Conservation (phyloP, 495 filamentous ascomycete genomes). For the Recurvomyces mirabilis region DNA sequence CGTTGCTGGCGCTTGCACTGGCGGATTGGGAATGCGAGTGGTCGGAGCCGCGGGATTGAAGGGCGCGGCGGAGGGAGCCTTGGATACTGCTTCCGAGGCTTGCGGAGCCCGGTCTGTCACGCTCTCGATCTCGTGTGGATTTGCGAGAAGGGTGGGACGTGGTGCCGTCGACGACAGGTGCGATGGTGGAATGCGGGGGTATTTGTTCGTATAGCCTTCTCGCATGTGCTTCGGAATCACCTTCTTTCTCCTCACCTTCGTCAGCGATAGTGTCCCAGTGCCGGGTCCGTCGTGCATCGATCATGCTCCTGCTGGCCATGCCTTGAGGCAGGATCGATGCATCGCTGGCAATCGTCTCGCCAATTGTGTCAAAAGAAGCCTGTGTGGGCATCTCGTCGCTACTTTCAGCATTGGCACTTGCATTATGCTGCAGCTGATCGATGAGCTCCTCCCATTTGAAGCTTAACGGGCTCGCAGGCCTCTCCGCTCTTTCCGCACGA, state of each 20-base stretch:
- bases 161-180: constrained; percentile 2
- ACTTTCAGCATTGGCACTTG: neutral
- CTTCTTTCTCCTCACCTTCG: constrained; percentile 4
- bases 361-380: constrained; percentile 6
- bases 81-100: constrained; percentile 7
- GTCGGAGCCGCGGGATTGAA: constrained; percentile 7
- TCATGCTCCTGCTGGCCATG: neutral
- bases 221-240: neutral
- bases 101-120: constrained; percentile 11
- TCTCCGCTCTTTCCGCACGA: constrained; percentile 60
- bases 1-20: constrained; percentile 13
- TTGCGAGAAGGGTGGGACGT: neutral
- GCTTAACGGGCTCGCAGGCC: constrained; percentile 46
- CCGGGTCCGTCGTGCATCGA: neutral
- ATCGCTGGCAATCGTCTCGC: constrained; percentile 9
- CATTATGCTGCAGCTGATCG: constrained; percentile 32
- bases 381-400: constrained; percentile 1
- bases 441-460: constrained; percentile 64
- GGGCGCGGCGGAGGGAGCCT: constrained; percentile 9
- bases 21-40: constrained; percentile 1
- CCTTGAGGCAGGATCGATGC: constrained; percentile 10
- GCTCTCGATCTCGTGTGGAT: neutral
- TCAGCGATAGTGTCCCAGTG: constrained; percentile 8
- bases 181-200: neutral
- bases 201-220: constrained; percentile 4